phyloP scores from a whole-genome alignment of 306 rosid species.

The Lotus japonicus region DNA sequence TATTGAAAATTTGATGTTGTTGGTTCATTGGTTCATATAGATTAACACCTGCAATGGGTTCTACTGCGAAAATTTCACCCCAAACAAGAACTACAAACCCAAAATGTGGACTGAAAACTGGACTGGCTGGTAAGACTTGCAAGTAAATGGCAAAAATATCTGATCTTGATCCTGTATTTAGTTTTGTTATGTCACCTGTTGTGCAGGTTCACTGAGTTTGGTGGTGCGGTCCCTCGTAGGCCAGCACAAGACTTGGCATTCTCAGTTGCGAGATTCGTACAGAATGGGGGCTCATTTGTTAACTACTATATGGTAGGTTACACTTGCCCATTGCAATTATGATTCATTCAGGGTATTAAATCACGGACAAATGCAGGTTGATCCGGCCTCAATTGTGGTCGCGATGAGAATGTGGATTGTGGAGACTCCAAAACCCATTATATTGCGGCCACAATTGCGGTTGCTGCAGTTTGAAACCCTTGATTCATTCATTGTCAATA shows the following conservation, averaged over 20 bases:
- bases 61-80: constrained; percentile 79
- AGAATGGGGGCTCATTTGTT: constrained; percentile 78
- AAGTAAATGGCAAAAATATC: background rate
- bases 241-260: constrained; percentile 85
- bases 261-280: constrained; percentile 78
- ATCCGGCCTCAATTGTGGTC: too few species aligned
- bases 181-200: background rate
- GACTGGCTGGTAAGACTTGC: constrained; percentile 78
- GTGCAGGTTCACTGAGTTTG: constrained; percentile 81
- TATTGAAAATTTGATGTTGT: too few species aligned
- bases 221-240: constrained; percentile 73
- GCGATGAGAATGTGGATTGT: too few species aligned
- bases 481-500: background rate
- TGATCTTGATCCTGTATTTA: background rate
- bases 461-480: too few species aligned
- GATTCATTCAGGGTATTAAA: constrained; percentile 5
- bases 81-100: constrained; percentile 68
- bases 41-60: constrained; percentile 87
- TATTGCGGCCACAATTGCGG: too few species aligned
- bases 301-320: constrained; percentile 80
- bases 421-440: too few species aligned
- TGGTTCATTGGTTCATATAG: too few species aligned
- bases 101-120: constrained; percentile 97
- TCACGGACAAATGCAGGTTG: too few species aligned
- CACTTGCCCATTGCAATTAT: background rate